Evolutionary conservation across 768 basidiomycete genomes (phyloP).

Genomic region (Boletus huronensis): DNA sequence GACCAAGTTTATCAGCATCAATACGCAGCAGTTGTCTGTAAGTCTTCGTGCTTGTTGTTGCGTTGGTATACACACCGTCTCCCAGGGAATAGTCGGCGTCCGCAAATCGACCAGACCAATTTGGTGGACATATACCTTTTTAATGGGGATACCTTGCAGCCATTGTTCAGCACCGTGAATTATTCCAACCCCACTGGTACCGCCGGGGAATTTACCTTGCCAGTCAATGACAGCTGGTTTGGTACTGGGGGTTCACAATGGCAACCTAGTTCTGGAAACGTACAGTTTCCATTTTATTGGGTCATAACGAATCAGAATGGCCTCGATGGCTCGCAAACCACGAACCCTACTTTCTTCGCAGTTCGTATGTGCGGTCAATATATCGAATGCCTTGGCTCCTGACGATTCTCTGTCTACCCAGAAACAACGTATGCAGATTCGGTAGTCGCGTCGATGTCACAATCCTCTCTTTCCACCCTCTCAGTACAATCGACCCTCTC

Average conservation of each 20-base stretch:
- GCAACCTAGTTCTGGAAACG: conserved; percentile 42
- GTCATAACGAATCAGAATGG: conserved; percentile 61
- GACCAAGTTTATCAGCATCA: conserved; percentile 66
- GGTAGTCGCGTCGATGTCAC: conserved; percentile 54
- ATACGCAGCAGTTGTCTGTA: conserved; percentile 78
- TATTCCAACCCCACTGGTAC: conserved; percentile 51
- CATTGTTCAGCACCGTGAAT: conserved; percentile 44
- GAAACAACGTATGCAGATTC: conserved; percentile 77
- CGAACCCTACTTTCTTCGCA: conserved; percentile 74
- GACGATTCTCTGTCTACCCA: conserved; percentile 25
- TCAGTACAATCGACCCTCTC: conserved; percentile 32
- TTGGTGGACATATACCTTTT: conserved; percentile 75
- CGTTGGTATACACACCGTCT: conserved; percentile 13
- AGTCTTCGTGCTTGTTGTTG: conserved; percentile 34
- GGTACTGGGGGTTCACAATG: conserved; percentile 49
- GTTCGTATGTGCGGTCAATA: conserved; percentile 60
- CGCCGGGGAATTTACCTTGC: conserved; percentile 50
- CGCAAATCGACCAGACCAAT: conserved; percentile 59
- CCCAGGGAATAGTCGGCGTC: conserved; percentile 72
- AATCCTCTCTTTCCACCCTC: conserved; percentile 31
- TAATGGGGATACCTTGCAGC: conserved; percentile 60
- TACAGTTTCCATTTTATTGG: conserved; percentile 73
- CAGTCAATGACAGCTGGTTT: conserved; percentile 77
- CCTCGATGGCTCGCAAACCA: conserved; percentile 55
- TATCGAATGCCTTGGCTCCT: conserved; percentile 2